phyloP scores from a whole-genome alignment of 768 basidiomycete species.

The Russula sp. region DNA sequence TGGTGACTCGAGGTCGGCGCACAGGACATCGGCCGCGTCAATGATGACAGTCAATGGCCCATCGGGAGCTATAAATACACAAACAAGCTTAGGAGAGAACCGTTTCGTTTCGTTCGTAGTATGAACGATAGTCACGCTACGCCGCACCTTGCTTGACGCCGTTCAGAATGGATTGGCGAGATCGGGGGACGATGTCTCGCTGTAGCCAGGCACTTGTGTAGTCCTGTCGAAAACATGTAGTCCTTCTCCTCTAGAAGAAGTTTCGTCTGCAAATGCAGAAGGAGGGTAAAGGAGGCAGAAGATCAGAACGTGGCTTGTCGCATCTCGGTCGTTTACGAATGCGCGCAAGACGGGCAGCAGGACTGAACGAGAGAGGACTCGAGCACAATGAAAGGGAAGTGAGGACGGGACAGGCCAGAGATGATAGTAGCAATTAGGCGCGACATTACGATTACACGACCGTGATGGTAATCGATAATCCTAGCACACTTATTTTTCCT shows the following conservation, averaged over 20 bases:
- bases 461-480: background rate
- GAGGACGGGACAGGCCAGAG: slow-evolving; percentile 32
- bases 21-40: slow-evolving; percentile 69
- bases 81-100: background rate
- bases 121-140: background rate
- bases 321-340: slow-evolving; percentile 31
- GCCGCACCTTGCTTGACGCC: slow-evolving; percentile 42
- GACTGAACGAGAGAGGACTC: slow-evolving; percentile 62
- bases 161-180: slow-evolving; percentile 40
- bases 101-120: background rate
- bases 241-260: slow-evolving; percentile 26
- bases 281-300: slow-evolving; percentile 60
- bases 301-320: slow-evolving; percentile 40
- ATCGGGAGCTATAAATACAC: slow-evolving; percentile 37
- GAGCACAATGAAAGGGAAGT: slow-evolving; percentile 50
- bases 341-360: slow-evolving; percentile 53
- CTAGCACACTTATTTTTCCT: background rate
- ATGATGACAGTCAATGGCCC: slow-evolving; percentile 61
- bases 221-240: slow-evolving; percentile 51
- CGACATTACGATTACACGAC: too few relatives aligned
- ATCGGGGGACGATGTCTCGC: slow-evolving; percentile 38
- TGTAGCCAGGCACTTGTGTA: slow-evolving; percentile 53
- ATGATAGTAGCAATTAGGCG: slow-evolving; percentile 35
- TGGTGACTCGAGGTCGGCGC: slow-evolving; percentile 54
- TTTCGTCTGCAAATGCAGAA: slow-evolving; percentile 41